Base-by-base conservation (phyloP, 2,329 filamentous ascomycete species). In the Arthrobotrys conoides region DNA sequence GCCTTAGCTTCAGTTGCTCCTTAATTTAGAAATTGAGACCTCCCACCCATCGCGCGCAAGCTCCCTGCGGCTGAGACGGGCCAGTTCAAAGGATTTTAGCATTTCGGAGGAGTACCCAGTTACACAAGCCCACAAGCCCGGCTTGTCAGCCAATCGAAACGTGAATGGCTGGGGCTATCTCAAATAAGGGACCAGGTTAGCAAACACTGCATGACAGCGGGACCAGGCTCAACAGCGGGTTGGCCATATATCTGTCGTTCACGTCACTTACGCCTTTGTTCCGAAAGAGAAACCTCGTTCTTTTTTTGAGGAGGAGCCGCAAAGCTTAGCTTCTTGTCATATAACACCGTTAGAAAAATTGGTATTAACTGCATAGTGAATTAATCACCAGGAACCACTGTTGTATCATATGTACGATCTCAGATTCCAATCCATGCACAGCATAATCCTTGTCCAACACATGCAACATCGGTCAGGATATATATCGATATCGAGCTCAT, bases 11-110 rank as follows among this genome's bases (percentile, higher is more conserved):
- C 73, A n/a, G 16, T 16, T 18, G 48, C 44, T 67, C 63, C 75
- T 71, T 78, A 78, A 78, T 78, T 78, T 78, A 78, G 75, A 78
- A 77, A 27, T 18, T 8, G 53, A 36, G 14, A 1, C 22, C 14
- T 46, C 38, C 33, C 46, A 36, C 49, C 57, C 71, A 30, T 30
- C 27, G 27, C 73, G 73, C 61, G 41, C 63, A 78, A 44, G 67
- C 73, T 71, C 66, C 38, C 38, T 77, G 73, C 67, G 75, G 75
- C 75, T 78, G 75, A 78, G 59, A 16, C 1, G 18, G 44, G 41
- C 6, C 36, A 49, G 66, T 64, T 68, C 41, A 36, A 78, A 41
- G 61, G 66, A 63, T 63, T 78, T 76, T 59, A 57, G 27, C 51
- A 22, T 51, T 63, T 71, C 59, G 61, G 73, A 64, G 63, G 38